Percentiles rank a stretch among this genome's conserved stretches.
Evolutionary conservation across 306 rosid genomes (phyloP).

Genomic region (Pyrus communis): DNA sequence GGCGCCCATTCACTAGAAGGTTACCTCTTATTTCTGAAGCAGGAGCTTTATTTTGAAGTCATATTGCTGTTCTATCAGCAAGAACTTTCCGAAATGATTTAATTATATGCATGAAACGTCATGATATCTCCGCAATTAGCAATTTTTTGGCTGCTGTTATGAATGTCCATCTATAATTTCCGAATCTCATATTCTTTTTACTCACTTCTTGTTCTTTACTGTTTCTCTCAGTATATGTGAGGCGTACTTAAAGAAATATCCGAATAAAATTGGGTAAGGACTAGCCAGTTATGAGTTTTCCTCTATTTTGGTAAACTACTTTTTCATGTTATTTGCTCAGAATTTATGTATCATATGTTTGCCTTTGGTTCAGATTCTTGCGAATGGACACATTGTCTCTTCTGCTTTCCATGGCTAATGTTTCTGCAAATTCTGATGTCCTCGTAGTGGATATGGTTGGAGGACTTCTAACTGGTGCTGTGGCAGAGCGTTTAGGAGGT

Average conservation of each 20-base stretch:
- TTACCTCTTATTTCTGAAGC: conserved; percentile 4
- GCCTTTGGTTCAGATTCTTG: conserved; percentile 56
- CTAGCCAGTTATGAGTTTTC: neutral
- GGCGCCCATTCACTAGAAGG: conserved; percentile 88
- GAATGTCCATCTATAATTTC: neutral
- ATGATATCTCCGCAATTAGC: neutral
- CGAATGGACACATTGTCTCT: conserved; percentile 81
- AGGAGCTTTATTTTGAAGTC: neutral
- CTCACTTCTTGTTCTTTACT: conserved; percentile 6
- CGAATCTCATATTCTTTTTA: neutral
- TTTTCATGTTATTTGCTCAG: neutral
- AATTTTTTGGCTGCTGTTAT: neutral
- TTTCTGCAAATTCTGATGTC: conserved; percentile 77
- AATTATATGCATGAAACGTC: neutral
- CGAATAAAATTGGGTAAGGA: conserved; percentile 71
- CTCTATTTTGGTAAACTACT: neutral
- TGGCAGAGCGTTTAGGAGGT: conserved; percentile 97
- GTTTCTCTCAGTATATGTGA: conserved; percentile 67
- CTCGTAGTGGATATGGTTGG: conserved; percentile 82
- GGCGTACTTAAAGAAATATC: conserved; percentile 90
- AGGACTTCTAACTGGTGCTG: conserved; percentile 93
- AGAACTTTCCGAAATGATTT: neutral
- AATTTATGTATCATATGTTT: conserved; percentile 5
- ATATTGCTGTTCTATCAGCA: neutral
- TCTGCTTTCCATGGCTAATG: conserved; percentile 80